Base-by-base conservation (phyloP, 306 rosid species). In the Quercus parvula region DNA sequence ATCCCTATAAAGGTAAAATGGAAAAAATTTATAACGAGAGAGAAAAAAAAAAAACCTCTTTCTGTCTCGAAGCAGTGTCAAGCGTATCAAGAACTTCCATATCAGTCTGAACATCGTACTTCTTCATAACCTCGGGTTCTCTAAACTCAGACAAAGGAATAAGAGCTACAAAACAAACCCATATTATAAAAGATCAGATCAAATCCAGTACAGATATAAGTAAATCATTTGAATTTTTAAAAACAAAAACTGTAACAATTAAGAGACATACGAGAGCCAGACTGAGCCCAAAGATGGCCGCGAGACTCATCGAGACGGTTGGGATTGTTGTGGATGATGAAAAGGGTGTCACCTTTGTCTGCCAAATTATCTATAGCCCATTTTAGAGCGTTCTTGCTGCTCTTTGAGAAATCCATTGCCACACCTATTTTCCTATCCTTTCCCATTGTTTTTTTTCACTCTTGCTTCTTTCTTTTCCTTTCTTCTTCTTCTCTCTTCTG, bases 291-390 rank as follows among this genome's bases (percentile, higher is more conserved):
- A 6, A 86, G 84, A 41, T 69, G 79, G 59, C 76, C 56, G 8
- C 89, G 84, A 35, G 93, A 84, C 41, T 90, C 88, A 24, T 86
- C 89, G 15, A 33, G 71, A 18, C 87, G 51, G 73, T 78, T 76
- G 58, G 70, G 82, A 56, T 83, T 89, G 87, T 92, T 76, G 57
- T 90, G 91, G 70, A 95, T 85, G 78, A 95, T 56, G 84, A 72
- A 88, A 6, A 94, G 81, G 41, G 91, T 92, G 83, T 95, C 96
- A 38, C 94, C 98, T 69, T 92, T 91, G 76, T 91, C 92, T 18
- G 91, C 97, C 82, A 95, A 77, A 70, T 91, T 95, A 14, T 84
- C 90, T 11, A 95, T 72, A 2, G 98, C 94, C 99, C 98, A 95
- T 84, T 81, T 77, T 2, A 95, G 89, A 81, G 97, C 98, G 85